These are phyloP conservation scores for Penicillium ochrochloron DNA, from an alignment of 495 filamentous ascomycete genomes.

Conservation along the genomic window DNA sequence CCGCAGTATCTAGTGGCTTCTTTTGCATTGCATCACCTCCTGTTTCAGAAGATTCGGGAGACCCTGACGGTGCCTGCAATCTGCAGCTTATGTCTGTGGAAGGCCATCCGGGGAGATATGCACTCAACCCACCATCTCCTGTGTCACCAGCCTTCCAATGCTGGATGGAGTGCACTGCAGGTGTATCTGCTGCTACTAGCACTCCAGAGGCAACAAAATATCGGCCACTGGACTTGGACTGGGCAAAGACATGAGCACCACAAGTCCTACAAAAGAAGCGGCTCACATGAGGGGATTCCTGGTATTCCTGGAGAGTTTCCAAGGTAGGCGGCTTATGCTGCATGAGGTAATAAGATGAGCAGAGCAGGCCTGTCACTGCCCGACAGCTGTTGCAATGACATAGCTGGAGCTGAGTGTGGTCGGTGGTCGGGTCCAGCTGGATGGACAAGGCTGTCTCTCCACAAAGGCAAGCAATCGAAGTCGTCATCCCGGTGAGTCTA, in stretches of 20 bases:
- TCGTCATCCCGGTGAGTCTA: slow-evolving; percentile 16
- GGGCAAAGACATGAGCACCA: slow-evolving; percentile 64
- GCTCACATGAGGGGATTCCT: slow-evolving; percentile 48
- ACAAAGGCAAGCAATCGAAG: slow-evolving; percentile 62
- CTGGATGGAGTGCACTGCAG: slow-evolving; percentile 40
- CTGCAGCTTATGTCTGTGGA: slow-evolving; percentile 24
- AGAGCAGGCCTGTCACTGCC: slow-evolving; percentile 60
- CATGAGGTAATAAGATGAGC: slow-evolving; percentile 55
- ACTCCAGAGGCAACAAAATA: slow-evolving; percentile 50
- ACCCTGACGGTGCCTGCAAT: slow-evolving; percentile 13
- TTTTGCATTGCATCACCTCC: not conserved
- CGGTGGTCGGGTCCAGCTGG: slow-evolving; percentile 33
- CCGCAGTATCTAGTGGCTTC: not conserved
- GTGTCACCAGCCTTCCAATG: slow-evolving; percentile 58
- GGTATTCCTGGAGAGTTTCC: slow-evolving; percentile 51
- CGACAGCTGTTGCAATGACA: slow-evolving; percentile 72
- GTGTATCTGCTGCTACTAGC: slow-evolving; percentile 39
- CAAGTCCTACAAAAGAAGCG: slow-evolving; percentile 74
- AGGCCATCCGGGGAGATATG: slow-evolving; percentile 45
- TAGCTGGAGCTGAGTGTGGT: slow-evolving; percentile 45
- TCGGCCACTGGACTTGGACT: slow-evolving; percentile 32
- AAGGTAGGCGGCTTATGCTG: slow-evolving; percentile 38
- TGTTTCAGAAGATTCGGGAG: not conserved
- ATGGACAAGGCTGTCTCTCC: slow-evolving; percentile 50
- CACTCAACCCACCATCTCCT: slow-evolving; percentile 60